Base-by-base conservation (phyloP, 345 rosid genomes). In the Linum tenue region DNA sequence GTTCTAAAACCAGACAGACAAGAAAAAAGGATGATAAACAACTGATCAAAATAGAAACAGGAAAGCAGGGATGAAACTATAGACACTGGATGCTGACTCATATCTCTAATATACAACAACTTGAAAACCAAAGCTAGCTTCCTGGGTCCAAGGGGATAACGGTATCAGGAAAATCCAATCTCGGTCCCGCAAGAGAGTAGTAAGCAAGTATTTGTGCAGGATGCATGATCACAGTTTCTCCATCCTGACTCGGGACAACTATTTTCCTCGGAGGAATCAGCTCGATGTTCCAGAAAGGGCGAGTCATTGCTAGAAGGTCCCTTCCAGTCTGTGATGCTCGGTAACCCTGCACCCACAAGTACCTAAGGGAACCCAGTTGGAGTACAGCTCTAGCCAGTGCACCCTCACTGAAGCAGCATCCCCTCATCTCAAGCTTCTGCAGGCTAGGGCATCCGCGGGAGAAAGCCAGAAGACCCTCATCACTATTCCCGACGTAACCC, bases 251-350 rank as follows among this genome's bases (percentile, higher is more conserved):
- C 31, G 39, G 70, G 53, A 65, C 62, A 3, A 37, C 41, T 1
- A 80, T 77, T 66, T 9, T 78, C 69, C 96, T 78, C 0, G 88
- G 60, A 48, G 87, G 92, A 39, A 91, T 90, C 70, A 90, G 74
- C 80, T 94, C 99, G 0, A 94, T 91, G 63, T 94, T 94, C 99
- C 99, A 94, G 71, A 76, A 87, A 0, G 99, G 99, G 61, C 97
- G 84, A 70, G 79, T 85, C 99, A 94, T 94, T 44, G 79, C 64
- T 70, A 80, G 62, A 36, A 95, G 81, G 72, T 84, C 97, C 40
- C 64, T 82, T 40, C 89, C 86, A 0, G 74, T 60, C 15, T 58
- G 2, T 5, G 92, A 79, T 68, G 71, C 81, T 81, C 86, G 70
- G 55, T 88, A 95, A 1, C 99, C 97, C 72, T 95, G 97, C 65